Evolutionary conservation across 2,329 filamentous ascomycete species (phyloP).

Genomic region (Beauveria sp.): DNA sequence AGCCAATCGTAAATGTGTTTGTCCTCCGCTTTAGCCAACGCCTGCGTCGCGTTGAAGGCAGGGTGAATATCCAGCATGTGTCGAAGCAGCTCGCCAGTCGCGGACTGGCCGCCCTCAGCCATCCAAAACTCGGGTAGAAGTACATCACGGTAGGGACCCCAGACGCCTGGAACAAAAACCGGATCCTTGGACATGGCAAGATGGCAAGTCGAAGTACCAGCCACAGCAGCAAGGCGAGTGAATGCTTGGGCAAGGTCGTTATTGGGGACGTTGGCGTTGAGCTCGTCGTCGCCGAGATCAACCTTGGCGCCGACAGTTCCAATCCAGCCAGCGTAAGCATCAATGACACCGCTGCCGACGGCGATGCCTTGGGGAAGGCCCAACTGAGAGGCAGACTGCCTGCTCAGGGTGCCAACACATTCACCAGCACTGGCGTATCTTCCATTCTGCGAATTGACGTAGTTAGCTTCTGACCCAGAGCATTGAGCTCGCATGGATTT

Average conservation of each 20-base stretch:
- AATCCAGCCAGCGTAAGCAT: slow-evolving; percentile 98
- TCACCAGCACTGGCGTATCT: slow-evolving; percentile 88
- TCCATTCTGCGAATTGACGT: slow-evolving; percentile 59
- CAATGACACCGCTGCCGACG: slow-evolving; percentile 92
- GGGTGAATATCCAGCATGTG: slow-evolving; percentile 94
- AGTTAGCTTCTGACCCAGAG: background rate
- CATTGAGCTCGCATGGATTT: background rate
- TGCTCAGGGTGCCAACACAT: slow-evolving; percentile 75
- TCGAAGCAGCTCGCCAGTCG: slow-evolving; percentile 88
- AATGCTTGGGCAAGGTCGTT: slow-evolving; percentile 93
- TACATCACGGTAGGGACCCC: slow-evolving; percentile 95
- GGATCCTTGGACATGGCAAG: slow-evolving; percentile 90
- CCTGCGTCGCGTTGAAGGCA: slow-evolving; percentile 72
- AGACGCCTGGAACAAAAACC: slow-evolving; percentile 90
- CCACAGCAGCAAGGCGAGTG: slow-evolving; percentile 84
- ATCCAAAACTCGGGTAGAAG: slow-evolving; percentile 91
- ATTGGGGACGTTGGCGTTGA: slow-evolving; percentile 59
- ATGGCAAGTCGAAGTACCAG: slow-evolving; percentile 95
- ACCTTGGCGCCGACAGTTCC: slow-evolving; percentile 98
- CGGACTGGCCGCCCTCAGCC: slow-evolving; percentile 93
- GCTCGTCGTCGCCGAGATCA: slow-evolving; percentile 57
- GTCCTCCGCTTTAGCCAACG: slow-evolving; percentile 72
- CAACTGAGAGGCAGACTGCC: slow-evolving; percentile 74
- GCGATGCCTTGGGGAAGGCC: slow-evolving; percentile 82
- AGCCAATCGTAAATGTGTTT: slow-evolving; percentile 93